Evolutionary conservation across 768 basidiomycete genomes (phyloP), one percentile per base, ranked within the genome.

Genomic region (Termitomyces sp.): DNA sequence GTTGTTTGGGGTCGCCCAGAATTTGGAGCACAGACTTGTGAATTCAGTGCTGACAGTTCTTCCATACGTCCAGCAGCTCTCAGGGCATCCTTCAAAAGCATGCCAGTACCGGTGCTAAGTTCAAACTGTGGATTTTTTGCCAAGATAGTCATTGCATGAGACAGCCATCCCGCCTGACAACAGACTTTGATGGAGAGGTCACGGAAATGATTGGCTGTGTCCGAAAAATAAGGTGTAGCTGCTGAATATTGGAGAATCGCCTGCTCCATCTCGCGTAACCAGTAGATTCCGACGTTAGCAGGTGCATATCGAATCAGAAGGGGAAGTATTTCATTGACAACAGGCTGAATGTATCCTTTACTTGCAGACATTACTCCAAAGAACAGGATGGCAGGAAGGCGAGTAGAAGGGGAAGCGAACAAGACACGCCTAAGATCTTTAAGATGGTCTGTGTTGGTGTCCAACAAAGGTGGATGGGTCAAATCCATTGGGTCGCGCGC

Each of bases 321-420:
- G 9, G 59, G 54, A 14, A 61, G 41, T 21, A 58, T 58, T 21
- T 62, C 58, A 17, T 56, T 38, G 17, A 62, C 53, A 28, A 64
- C 50, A 46, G 58, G 54, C 26, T 55, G 47, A 12, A 61, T 38
- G 35, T 66, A 66, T 9, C 65, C 64, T 56, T 64, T 65, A 11
- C 48, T 52, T 22, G 64, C 62, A 41, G 49, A 58, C 30, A 66
- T 54, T 11, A 64, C 15, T 21, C 58, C 65, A 38, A 66, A 66
- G 12, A 37, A 47, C 34, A 59, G 52, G 19, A 64, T 62, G 14
- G 59, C 21, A 21, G 53, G 41, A 12, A 63, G 35, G 51, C 53
- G 54, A 2, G 32, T 30, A 1, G 56, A 48, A 28, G 64, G 65
- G 26, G 50, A 53, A 19, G 62, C 64, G 7, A 66, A 53, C n/a